phyloP scores from a whole-genome alignment of 148 eudicot species.

The Vaccinium vitisidaea region DNA sequence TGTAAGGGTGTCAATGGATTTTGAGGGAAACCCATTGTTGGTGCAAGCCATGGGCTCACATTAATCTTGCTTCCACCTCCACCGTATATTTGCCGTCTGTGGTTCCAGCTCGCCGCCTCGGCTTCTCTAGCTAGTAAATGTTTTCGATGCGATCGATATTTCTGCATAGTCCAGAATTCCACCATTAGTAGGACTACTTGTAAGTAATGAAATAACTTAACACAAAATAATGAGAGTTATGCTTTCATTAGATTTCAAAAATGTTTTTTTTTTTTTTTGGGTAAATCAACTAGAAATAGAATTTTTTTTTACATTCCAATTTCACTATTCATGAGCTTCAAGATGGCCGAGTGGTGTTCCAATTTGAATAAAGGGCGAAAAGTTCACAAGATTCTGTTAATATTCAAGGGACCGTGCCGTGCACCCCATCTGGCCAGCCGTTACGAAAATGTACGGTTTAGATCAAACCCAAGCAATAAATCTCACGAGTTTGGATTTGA shows the following conservation, averaged over 20 bases:
- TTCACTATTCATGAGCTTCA: not conserved
- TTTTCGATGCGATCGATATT: slow-evolving; percentile 84
- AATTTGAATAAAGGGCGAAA: no score
- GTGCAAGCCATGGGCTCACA: slow-evolving; percentile 45
- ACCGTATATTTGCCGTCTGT: slow-evolving; percentile 66
- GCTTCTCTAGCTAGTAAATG: slow-evolving; percentile 88
- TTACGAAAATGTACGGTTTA: no score
- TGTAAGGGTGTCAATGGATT: slow-evolving; percentile 47
- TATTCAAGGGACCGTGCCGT: no score
- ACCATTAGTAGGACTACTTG: not conserved
- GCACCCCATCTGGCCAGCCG: no score
- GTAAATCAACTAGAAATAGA: no score
- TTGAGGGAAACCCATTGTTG: slow-evolving; percentile 80
- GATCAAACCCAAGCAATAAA: no score
- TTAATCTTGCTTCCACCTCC: slow-evolving; percentile 41
- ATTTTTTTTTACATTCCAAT: not conserved
- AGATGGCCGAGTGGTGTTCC: not conserved
- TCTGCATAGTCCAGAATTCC: slow-evolving; percentile 39
- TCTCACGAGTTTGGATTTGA: no score
- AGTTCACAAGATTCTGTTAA: no score
- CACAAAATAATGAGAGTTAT: not conserved
- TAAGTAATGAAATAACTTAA: not conserved
- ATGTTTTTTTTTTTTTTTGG: no score
- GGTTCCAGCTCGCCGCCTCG: slow-evolving; percentile 87
- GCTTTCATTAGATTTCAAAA: not conserved